phyloP scores from a whole-genome alignment of 2,329 filamentous ascomycete species.

The Trichoderma atroviride region DNA sequence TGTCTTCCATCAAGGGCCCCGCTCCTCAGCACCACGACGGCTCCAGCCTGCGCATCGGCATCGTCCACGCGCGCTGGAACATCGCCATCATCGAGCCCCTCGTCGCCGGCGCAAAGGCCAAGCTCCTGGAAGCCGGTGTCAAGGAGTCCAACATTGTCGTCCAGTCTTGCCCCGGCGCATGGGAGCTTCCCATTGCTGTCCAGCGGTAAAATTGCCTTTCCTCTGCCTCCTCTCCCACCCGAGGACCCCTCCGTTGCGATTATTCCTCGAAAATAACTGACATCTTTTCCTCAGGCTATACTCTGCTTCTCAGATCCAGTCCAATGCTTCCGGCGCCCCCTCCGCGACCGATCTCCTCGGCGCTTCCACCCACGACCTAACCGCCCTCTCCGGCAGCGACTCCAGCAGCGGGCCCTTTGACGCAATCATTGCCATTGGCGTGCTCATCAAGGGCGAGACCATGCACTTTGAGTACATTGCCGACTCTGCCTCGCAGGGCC shows the following conservation, averaged over 20 bases:
- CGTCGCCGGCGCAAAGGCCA: constrained; percentile 76
- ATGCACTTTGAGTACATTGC: constrained; percentile 99
- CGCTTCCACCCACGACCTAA: constrained; percentile 68
- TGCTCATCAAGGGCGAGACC: constrained; percentile 96
- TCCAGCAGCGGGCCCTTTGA: constrained; percentile 75
- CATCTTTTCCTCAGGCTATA: constrained; percentile 58
- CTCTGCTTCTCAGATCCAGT: constrained; percentile 83
- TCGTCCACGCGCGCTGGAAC: constrained; percentile 97
- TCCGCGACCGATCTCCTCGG: constrained; percentile 78
- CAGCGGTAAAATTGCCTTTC: constrained; percentile 64
- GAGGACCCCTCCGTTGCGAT: constrained; percentile 18
- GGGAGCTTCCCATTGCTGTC: constrained; percentile 90
- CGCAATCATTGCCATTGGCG: constrained; percentile 91
- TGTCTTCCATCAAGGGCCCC: constrained; percentile 57
- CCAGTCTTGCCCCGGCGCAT: constrained; percentile 89
- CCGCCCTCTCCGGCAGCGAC: constrained; percentile 46
- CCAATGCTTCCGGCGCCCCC: constrained; percentile 62
- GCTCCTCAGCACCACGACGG: constrained; percentile 64
- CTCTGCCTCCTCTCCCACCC: no score
- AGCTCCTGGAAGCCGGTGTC: constrained; percentile 78
- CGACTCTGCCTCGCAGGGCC: constrained; percentile 83
- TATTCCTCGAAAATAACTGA: neutral
- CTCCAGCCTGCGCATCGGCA: constrained; percentile 81
- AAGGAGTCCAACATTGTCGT: constrained; percentile 84
- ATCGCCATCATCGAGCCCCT: constrained; percentile 82